Evolutionary conservation across 495 filamentous ascomycete species (phyloP).

Genomic region (Daldinia decipiens): DNA sequence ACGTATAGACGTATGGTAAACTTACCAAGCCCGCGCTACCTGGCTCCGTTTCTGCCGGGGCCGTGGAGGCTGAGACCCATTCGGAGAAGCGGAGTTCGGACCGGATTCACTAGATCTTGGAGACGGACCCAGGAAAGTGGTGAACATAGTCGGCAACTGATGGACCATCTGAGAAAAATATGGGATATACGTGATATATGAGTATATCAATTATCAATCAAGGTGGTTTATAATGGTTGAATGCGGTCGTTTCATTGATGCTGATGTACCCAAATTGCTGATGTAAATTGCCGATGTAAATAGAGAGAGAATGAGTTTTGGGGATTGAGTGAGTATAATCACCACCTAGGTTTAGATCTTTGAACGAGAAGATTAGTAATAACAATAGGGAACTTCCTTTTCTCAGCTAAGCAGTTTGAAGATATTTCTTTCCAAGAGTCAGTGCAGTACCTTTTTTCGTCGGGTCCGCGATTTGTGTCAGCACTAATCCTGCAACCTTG

Average conservation of each 20-base stretch:
- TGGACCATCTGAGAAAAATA: not conserved
- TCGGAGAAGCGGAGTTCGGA: conserved; percentile 20
- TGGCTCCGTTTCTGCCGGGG: conserved; percentile 35
- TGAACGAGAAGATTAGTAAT: conserved; percentile 1
- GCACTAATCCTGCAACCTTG: not conserved
- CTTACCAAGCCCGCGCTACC: conserved; percentile 32
- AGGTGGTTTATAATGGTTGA: not conserved
- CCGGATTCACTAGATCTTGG: conserved; percentile 14
- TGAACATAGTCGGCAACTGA: conserved; percentile 18
- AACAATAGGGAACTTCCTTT: not conserved
- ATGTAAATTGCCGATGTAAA: no score
- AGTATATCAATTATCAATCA: not conserved
- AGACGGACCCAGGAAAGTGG: conserved; percentile 14
- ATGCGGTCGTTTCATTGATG: not conserved
- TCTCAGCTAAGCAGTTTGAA: conserved; percentile 2
- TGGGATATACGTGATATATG: not conserved
- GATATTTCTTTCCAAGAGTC: conserved; percentile 2
- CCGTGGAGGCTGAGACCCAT: conserved; percentile 14
- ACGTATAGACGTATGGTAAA: not conserved
- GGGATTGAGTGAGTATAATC: not conserved
- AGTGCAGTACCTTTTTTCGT: not conserved
- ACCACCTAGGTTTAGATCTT: not conserved
- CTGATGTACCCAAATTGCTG: not conserved
- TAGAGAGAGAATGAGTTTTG: not conserved
- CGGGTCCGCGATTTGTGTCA: conserved; percentile 1